Base-by-base conservation (phyloP, 352 stramenopile species). In the Globisporangium parvum region DNA sequence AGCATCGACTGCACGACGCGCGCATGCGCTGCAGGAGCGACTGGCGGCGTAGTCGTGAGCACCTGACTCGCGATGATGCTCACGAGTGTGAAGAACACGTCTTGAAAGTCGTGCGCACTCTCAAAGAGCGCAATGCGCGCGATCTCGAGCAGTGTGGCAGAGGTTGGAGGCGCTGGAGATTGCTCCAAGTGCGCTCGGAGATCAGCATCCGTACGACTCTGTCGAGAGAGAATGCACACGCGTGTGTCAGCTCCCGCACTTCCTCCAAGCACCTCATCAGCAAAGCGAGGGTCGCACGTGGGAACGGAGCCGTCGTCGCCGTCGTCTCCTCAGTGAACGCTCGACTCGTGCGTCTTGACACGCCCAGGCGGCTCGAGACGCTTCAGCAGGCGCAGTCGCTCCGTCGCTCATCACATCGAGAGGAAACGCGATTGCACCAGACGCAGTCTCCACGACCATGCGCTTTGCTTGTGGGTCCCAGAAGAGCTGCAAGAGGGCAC, bases 41-140 rank as follows among this genome's bases (percentile, higher is more conserved):
- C 15, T 3, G 42, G 2, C 3, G 28, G 5, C 17, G 14, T 4
- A 3, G 23, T 28, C 23, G n/a, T 20, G 1, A 70, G n/a, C 23
- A 75, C 66, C 31, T 80, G 66, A 26, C 31, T 37, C 31, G 73
- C 59, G 37, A 76, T 53, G 26, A 70, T 69, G 15, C 39, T 58
- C 21, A 80, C 18, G 6, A 83, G 46, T 20, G 52, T 68, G 42
- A 86, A 80, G 18, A 60, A 57, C 2, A 67, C 28, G 52, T 76
- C 65, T 1, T 63, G 33, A 6, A 54, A 40, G n/a, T 24, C 8
- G 0, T 9, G 8, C 15, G 49, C 33, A 21, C 42, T 53, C 6
- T 33, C 46, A 14, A 41, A 39, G 11, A 71, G 9, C 24, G 40
- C 55, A 5, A 62, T 23, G 17, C 47, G 55, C 15, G 55, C 40